Conservation (phyloP, 768 basidiomycete species). For the Rhizopogon vinicolor region DNA sequence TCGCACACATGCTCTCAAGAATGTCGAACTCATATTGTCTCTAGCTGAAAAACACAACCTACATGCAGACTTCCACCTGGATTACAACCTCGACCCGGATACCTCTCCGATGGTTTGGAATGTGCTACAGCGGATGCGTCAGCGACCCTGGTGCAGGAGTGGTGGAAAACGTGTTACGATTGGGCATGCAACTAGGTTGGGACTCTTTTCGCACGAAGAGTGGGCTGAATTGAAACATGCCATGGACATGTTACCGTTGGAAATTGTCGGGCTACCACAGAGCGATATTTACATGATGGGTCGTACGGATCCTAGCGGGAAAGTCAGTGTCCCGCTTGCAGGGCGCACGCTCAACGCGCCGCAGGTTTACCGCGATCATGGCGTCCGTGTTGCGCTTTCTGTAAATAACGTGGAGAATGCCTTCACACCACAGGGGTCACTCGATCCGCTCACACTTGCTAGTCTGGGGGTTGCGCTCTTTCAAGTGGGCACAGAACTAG, state of each 20-base stretch:
- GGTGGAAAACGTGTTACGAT: slow-evolving; percentile 39
- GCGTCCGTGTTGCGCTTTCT: slow-evolving; percentile 48
- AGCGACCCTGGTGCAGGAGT: slow-evolving; percentile 20
- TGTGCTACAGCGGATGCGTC: slow-evolving; percentile 40
- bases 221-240: slow-evolving; percentile 39
- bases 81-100: slow-evolving; percentile 54
- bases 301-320: slow-evolving; percentile 21
- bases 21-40: slow-evolving; percentile 49
- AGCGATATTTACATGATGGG: slow-evolving; percentile 72
- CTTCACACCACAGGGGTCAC: slow-evolving; percentile 63
- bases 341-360: slow-evolving; percentile 56
- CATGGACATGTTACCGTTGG: slow-evolving; percentile 39
- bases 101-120: slow-evolving; percentile 52
- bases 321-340: slow-evolving; percentile 28
- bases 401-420: slow-evolving; percentile 67
- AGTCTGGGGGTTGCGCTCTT: slow-evolving; percentile 56
- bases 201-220: slow-evolving; percentile 41
- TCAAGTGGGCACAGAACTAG: slow-evolving; percentile 47
- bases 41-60: slow-evolving; percentile 32
- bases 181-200: slow-evolving; percentile 58
- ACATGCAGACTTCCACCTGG: slow-evolving; percentile 63
- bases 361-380: slow-evolving; percentile 38
- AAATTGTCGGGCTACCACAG: slow-evolving; percentile 55
- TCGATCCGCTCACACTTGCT: slow-evolving; percentile 58
- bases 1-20: slow-evolving; percentile 40